A percentile compares a stretch with the other conserved stretches of the same genome.
Evolutionary conservation across 768 basidiomycete genomes (phyloP).

Genomic region (Dacryopinax primogenitus): DNA sequence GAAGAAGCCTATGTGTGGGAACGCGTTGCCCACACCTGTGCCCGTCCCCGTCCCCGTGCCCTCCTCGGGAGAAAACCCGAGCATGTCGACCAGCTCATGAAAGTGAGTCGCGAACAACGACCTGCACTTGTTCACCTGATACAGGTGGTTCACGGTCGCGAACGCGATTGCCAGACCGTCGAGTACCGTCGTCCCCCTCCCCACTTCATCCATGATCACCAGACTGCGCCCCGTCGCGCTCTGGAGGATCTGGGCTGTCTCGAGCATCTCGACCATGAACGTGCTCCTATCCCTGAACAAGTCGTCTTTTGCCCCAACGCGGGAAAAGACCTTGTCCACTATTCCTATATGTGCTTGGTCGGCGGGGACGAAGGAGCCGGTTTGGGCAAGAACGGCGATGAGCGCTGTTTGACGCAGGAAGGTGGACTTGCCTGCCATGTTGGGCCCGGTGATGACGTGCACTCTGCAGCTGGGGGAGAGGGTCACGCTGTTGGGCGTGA

Average conservation of each 20-base stretch:
- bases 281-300: conserved; percentile 86
- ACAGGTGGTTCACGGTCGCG: conserved; percentile 72
- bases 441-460: conserved; percentile 85
- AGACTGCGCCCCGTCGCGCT: conserved; percentile 73
- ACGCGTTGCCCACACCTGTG: conserved; percentile 36
- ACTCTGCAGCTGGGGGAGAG: conserved; percentile 49
- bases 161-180: conserved; percentile 93
- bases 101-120: conserved; percentile 98
- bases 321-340: conserved; percentile 84
- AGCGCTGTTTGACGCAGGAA: conserved; percentile 83
- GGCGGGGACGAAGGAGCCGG: conserved; percentile 89
- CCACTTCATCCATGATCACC: conserved; percentile 99
- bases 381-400: conserved; percentile 79
- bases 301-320: conserved; percentile 91
- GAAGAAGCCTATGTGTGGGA: conserved; percentile 62
- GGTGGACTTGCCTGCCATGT: conserved; percentile 89
- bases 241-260: conserved; percentile 79
- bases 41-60: conserved; percentile 22
- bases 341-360: conserved; percentile 66
- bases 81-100: conserved; percentile 79
- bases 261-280: conserved; percentile 97
- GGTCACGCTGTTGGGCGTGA: conserved; percentile 69
- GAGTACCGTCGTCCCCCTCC: conserved; percentile 81
- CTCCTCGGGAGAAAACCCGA: conserved; percentile 54
- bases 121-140: conserved; percentile 56